Evolutionary conservation across 106 monocot genomes (phyloP).

Genomic region (Phalaenopsis equestris): DNA sequence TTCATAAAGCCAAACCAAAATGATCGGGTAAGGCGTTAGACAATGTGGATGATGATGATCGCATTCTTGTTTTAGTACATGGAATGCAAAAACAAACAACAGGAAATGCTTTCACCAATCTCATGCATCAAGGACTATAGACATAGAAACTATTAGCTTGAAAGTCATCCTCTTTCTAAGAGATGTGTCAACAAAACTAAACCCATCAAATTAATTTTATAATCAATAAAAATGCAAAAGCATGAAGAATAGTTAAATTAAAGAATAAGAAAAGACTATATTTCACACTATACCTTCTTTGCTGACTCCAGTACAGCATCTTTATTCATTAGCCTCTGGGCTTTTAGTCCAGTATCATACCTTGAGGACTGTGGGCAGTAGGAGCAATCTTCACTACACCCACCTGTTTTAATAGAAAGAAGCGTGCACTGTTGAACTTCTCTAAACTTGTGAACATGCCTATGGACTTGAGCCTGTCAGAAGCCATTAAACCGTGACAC

Average conservation of each 20-base stretch:
- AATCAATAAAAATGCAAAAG: background rate
- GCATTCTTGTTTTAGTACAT: background rate
- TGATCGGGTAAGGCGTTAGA: background rate
- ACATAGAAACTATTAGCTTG: background rate
- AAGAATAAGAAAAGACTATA: background rate
- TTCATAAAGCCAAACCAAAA: background rate
- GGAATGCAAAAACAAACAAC: background rate
- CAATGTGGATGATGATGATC: background rate
- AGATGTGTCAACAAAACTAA: background rate
- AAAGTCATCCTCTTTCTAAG: background rate
- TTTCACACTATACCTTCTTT: slow-evolving; percentile 45
- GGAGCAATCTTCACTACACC: slow-evolving; percentile 98
- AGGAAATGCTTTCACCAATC: background rate
- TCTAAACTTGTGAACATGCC: slow-evolving; percentile 76
- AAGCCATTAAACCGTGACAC: slow-evolving; percentile 2
- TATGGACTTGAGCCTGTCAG: slow-evolving; percentile 92
- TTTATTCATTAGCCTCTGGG: slow-evolving; percentile 81
- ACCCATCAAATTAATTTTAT: background rate
- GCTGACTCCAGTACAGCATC: slow-evolving; percentile 83
- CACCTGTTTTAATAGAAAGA: slow-evolving; percentile 96
- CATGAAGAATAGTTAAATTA: background rate
- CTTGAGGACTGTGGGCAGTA: slow-evolving; percentile 98
- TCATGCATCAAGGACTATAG: background rate
- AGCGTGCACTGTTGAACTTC: slow-evolving; percentile 99
- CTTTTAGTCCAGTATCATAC: slow-evolving; percentile 84